Conservation (phyloP, 495 filamentous ascomycete species). For the Xylaria longipes region DNA sequence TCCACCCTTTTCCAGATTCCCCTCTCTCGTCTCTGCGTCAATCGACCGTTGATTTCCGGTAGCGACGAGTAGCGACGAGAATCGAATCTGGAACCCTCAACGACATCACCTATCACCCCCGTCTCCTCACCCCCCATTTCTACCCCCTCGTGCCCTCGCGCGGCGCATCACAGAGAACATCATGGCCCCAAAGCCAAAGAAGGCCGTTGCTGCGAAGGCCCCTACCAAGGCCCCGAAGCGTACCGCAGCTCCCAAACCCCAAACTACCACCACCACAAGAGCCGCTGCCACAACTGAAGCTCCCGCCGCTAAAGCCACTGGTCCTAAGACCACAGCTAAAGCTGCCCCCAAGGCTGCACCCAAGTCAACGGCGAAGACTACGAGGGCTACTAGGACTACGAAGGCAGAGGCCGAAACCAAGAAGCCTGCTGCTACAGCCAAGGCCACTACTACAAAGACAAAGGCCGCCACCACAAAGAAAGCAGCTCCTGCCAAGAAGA, state of each 20-base stretch:
- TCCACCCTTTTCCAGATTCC: neutral
- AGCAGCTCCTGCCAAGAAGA: constrained; percentile 25
- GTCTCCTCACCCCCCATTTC: neutral
- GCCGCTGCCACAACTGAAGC: neutral
- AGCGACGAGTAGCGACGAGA: constrained; percentile 13
- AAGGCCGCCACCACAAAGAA: constrained; percentile 14
- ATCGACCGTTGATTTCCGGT: neutral
- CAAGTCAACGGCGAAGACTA: constrained; percentile 8
- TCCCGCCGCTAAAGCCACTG: neutral
- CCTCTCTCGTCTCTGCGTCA: neutral
- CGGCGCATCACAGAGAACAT: constrained; percentile 30
- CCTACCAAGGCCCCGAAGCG: constrained; percentile 1
- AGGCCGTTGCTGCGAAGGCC: constrained; percentile 16
- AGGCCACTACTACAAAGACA: neutral
- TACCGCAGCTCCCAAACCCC: constrained; percentile 14
- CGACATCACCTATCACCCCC: neutral
- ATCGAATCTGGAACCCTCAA: neutral
- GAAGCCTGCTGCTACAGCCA: constrained; percentile 24
- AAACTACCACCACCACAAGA: neutral
- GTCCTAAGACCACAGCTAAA: constrained; percentile 26
- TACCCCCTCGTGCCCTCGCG: neutral
- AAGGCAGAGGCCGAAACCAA: neutral
- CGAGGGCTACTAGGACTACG: neutral
- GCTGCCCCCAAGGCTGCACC: constrained; percentile 25
- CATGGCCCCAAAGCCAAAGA: constrained; percentile 19